A percentile compares a stretch with the other conserved stretches of the same genome.
Evolutionary conservation across 352 stramenopile genomes (phyloP).

Genomic region (Sclerospora graminicola): DNA sequence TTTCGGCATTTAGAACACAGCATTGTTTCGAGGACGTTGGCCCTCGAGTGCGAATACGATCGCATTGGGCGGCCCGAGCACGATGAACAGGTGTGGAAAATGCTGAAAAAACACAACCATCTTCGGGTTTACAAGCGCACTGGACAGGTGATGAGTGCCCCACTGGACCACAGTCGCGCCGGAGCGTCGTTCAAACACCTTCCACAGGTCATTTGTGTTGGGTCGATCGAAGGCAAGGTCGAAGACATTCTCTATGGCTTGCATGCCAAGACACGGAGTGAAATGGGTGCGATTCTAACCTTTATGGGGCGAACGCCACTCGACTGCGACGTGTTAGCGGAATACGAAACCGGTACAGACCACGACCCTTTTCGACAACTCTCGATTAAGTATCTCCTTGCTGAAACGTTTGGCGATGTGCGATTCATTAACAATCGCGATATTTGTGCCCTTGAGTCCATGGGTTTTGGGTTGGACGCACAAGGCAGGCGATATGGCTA

Average conservation of each 20-base stretch:
- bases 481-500: constrained; percentile 36
- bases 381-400: constrained; percentile 44
- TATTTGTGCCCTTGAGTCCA: constrained; percentile 36
- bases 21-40: constrained; percentile 38
- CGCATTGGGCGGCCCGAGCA: constrained; percentile 19
- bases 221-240: constrained; percentile 36
- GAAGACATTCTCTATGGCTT: constrained; percentile 50
- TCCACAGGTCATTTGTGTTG: constrained; percentile 41
- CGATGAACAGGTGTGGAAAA: constrained; percentile 22
- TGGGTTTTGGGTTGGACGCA: constrained; percentile 28
- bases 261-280: constrained; percentile 41
- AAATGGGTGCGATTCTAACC: constrained; percentile 41
- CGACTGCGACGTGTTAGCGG: constrained; percentile 37
- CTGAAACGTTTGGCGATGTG: constrained; percentile 29
- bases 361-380: constrained; percentile 44
- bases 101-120: constrained; percentile 29
- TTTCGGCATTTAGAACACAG: constrained; percentile 34
- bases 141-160: not conserved
- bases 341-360: constrained; percentile 30
- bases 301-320: constrained; percentile 31
- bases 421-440: constrained; percentile 43
- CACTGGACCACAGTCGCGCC: constrained; percentile 7
- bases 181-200: constrained; percentile 10
- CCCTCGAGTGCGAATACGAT: constrained; percentile 34
- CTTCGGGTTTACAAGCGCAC: constrained; percentile 37